A percentile compares a stretch with the other conserved stretches of the same genome.
Conservation (phyloP, 108 stramenopile species). For the Mediolabrus comicus region DNA sequence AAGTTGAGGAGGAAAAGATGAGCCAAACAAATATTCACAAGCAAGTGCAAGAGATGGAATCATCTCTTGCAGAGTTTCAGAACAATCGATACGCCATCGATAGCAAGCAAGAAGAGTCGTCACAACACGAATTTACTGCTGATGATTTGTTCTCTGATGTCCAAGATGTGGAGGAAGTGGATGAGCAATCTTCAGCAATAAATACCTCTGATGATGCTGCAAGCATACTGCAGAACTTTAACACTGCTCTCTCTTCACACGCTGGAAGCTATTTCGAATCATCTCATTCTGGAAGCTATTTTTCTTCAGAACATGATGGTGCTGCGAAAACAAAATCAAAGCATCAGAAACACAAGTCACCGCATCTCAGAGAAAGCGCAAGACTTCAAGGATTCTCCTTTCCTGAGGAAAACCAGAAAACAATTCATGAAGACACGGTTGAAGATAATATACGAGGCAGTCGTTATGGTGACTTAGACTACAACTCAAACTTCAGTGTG, state of each 20-base stretch:
- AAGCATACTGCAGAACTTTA: background rate
- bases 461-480: background rate
- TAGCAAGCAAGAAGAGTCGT: background rate
- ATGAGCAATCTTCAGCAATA: background rate
- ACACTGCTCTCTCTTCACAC: conserved; percentile 1
- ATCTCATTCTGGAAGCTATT: background rate
- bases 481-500: background rate
- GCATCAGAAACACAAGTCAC: background rate
- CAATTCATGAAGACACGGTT: background rate
- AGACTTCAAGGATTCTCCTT: background rate
- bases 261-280: background rate
- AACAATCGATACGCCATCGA: conserved; percentile 5
- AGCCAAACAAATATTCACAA: background rate
- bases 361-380: background rate
- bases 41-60: background rate
- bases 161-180: background rate
- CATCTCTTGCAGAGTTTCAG: background rate
- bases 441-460: background rate
- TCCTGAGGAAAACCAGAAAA: background rate
- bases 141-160: background rate
- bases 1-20: background rate
- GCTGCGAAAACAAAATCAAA: background rate
- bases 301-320: background rate
- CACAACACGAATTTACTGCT: background rate
- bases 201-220: background rate